Evolutionary conservation across 2,329 filamentous ascomycete genomes (phyloP).

Genomic region (Pseudogymnoascus sp.): DNA sequence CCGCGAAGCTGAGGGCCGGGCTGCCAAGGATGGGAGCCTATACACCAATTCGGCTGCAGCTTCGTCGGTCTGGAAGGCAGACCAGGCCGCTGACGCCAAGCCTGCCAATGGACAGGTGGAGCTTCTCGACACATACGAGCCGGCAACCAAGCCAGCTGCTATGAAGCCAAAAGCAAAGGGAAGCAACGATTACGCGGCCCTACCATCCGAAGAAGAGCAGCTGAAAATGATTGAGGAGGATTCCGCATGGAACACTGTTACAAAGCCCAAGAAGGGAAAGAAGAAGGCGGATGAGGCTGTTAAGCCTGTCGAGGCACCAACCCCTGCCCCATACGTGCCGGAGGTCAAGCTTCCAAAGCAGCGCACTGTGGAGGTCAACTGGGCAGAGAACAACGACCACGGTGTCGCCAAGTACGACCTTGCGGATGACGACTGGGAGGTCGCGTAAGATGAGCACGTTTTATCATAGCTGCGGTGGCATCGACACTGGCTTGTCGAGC

Average conservation of each 20-base stretch:
- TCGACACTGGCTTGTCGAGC: conserved; percentile 1
- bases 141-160: conserved; percentile 28
- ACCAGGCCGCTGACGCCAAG: conserved; percentile 23
- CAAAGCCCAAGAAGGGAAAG: conserved; percentile 38
- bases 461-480: background rate
- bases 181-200: conserved; percentile 11
- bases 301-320: conserved; percentile 6
- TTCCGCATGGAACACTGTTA: conserved; percentile 51
- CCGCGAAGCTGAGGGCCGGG: conserved; percentile 71
- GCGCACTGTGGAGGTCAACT: background rate
- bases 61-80: conserved; percentile 38
- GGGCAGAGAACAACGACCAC: conserved; percentile 1
- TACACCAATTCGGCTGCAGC: conserved; percentile 38
- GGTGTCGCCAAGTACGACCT: conserved; percentile 2
- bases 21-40: conserved; percentile 70
- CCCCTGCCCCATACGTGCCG: background rate
- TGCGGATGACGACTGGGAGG: conserved; percentile 9
- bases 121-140: conserved; percentile 52
- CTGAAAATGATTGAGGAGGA: conserved; percentile 47
- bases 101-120: conserved; percentile 30
- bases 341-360: background rate
- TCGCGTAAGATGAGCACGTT: conserved; percentile 6
- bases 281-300: conserved; percentile 17
- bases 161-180: conserved; percentile 14
- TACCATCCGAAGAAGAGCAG: conserved; percentile 57